Percentiles rank a stretch among this genome's conserved stretches.
These are phyloP conservation scores for Plasmodium gonderi DNA, from an alignment of 169 alveolate genomes.

Conservation along the genomic window DNA sequence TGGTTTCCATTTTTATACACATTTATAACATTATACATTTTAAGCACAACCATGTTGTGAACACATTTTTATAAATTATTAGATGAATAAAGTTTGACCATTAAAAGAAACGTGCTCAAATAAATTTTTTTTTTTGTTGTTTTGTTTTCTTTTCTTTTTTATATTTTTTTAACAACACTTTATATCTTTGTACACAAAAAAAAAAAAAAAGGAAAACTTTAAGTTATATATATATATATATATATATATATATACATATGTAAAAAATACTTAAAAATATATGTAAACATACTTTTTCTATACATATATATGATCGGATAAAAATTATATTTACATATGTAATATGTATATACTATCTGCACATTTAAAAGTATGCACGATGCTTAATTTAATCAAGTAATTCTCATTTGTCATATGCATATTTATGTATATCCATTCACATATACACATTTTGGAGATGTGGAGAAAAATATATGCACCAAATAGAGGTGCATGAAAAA, in stretches of 20 bases:
- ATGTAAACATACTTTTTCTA: not conserved
- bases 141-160: not conserved
- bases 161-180: too few relatives aligned
- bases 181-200: too few relatives aligned
- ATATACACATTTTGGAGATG: too few relatives aligned
- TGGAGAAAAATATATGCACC: not conserved
- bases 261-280: not conserved
- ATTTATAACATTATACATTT: not conserved
- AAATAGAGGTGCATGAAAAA: not conserved
- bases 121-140: not conserved
- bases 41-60: not conserved
- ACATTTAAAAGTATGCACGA: not conserved
- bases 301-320: not conserved
- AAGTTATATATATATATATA: not conserved
- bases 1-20: not conserved
- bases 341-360: not conserved
- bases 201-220: too few relatives aligned
- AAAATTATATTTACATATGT: not conserved
- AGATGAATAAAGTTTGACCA: not conserved
- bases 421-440: too few relatives aligned
- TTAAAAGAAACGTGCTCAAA: not conserved
- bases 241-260: not conserved
- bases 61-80: not conserved
- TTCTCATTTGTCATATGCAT: too few relatives aligned
- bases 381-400: too few relatives aligned